A percentile compares a stretch with the other conserved stretches of the same genome.
Conservation (phyloP, 176 grass and related monocot species). For the Echinochloa phyllopogon region DNA sequence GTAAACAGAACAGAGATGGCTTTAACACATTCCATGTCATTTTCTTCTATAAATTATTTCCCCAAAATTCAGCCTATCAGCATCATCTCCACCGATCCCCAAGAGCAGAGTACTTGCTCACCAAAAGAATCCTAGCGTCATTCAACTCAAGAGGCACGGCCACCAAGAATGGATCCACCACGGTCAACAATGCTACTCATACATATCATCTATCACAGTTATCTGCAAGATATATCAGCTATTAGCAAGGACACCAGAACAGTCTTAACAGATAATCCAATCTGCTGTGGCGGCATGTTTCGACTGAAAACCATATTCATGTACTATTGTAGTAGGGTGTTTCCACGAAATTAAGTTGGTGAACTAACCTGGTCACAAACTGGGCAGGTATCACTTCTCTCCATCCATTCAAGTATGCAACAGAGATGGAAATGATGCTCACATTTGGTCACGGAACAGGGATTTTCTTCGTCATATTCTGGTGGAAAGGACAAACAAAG, state of each 20-base stretch:
- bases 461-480: slow-evolving; percentile 84
- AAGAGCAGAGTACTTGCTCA: slow-evolving; percentile 14
- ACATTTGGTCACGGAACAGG: slow-evolving; percentile 59
- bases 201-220: slow-evolving; percentile 65
- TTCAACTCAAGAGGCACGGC: neutral
- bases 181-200: slow-evolving; percentile 33
- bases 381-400: slow-evolving; percentile 73
- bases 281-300: neutral
- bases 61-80: neutral
- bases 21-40: slow-evolving; percentile 20
- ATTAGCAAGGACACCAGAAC: neutral
- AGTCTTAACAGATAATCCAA: neutral
- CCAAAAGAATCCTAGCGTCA: slow-evolving; percentile 17
- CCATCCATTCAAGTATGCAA: slow-evolving; percentile 87
- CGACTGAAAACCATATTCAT: neutral
- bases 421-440: slow-evolving; percentile 77
- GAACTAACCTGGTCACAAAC: slow-evolving; percentile 70
- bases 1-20: slow-evolving; percentile 11
- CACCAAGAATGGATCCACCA: neutral
- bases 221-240: slow-evolving; percentile 50
- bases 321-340: neutral
- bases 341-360: neutral
- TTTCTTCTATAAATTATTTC: slow-evolving; percentile 32
- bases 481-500: slow-evolving; percentile 34
- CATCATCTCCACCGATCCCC: neutral